Percentiles rank a stretch among this genome's conserved stretches.
phyloP scores from a whole-genome alignment of 768 basidiomycete genomes.

The Trametes cingulata region DNA sequence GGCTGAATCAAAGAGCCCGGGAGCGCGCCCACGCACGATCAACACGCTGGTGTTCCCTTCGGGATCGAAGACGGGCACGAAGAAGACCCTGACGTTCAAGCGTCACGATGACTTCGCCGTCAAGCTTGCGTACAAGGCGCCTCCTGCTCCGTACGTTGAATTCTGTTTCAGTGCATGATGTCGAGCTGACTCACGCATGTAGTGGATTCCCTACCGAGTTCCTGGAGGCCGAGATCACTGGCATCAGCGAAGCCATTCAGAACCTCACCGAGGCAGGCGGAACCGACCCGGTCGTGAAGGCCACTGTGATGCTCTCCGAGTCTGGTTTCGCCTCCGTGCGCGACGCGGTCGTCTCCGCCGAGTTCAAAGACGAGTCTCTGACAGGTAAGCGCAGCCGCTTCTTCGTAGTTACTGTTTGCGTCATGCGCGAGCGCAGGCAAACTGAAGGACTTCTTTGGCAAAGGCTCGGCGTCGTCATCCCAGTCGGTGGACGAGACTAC shows the following conservation, averaged over 20 bases:
- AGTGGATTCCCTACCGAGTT: conserved; percentile 77
- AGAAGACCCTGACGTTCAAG: conserved; percentile 86
- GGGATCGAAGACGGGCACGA: conserved; percentile 74
- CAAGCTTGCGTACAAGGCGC: conserved; percentile 72
- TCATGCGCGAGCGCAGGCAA: conserved; percentile 53
- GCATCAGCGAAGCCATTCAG: conserved; percentile 71
- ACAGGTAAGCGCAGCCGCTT: conserved; percentile 48
- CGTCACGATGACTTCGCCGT: conserved; percentile 82
- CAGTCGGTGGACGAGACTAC: conserved; percentile 30
- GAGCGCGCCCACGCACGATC: conserved; percentile 63
- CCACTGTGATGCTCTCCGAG: conserved; percentile 79
- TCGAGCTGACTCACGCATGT: neutral
- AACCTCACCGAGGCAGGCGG: conserved; percentile 86
- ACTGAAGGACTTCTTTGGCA: conserved; percentile 86
- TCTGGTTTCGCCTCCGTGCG: conserved; percentile 83
- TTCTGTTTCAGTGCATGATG: neutral
- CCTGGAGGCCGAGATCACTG: conserved; percentile 69
- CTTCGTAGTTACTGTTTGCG: conserved; percentile 2
- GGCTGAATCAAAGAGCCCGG: conserved; percentile 54
- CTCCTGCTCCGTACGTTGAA: conserved; percentile 56
- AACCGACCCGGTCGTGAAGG: conserved; percentile 82
- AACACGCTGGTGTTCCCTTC: conserved; percentile 75
- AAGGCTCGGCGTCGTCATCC: conserved; percentile 43
- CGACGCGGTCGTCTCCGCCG: conserved; percentile 77
- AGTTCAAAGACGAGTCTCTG: conserved; percentile 79